Evolutionary conservation across 2,329 filamentous ascomycete genomes (phyloP), one percentile per base, ranked within the genome.

Genomic region (Trichoderma sp.): DNA sequence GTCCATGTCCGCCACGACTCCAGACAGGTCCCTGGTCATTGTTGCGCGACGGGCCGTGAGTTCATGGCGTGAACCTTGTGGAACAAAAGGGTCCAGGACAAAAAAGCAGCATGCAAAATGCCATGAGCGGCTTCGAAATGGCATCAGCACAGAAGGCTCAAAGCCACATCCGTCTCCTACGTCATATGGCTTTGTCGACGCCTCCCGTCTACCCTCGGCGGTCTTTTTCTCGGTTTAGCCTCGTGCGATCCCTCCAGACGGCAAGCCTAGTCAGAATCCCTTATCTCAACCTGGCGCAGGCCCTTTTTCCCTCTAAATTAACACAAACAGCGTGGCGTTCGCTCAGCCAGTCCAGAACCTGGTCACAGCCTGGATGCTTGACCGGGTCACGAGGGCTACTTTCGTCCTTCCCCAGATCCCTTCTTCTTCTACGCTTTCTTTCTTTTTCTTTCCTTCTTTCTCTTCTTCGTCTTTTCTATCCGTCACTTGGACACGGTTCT

Each of bases 321-420:
- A n/a, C n/a, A n/a, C n/a, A 64, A 45, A 64, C n/a, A 64, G 50
- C 60, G 60, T 64, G 60, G 60, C 60, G 60, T 64, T 54, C 34
- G 42, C 34, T 35, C 35, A 52, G 58, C 27, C 29, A 48, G 29
- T 19, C 35, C 39, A 34, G 42, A 35, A 34, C n/a, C 25, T 54
- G 19, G 32, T 54, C 37, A 29, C 48, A 64, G 45, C 60, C 60
- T 17, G 22, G 22, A 35, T n/a, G 39, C 48, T 34, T 64, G 45
- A 54, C 48, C 19, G n/a, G 48, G 60, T 64, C 60, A 64, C 60
- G 60, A 54, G 60, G 34, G 48, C 60, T 54, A 25, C 60, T 32
- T 42, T 54, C 32, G 60, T 64, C 48, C 59, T 53, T 39, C 34
- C 60, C 60, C 60, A 54, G 60, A 17, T n/a, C 19, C 17, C 17